These are phyloP conservation scores for Pyrenophora graminea DNA, from an alignment of 2,329 filamentous ascomycete genomes.

Conservation along the genomic window DNA sequence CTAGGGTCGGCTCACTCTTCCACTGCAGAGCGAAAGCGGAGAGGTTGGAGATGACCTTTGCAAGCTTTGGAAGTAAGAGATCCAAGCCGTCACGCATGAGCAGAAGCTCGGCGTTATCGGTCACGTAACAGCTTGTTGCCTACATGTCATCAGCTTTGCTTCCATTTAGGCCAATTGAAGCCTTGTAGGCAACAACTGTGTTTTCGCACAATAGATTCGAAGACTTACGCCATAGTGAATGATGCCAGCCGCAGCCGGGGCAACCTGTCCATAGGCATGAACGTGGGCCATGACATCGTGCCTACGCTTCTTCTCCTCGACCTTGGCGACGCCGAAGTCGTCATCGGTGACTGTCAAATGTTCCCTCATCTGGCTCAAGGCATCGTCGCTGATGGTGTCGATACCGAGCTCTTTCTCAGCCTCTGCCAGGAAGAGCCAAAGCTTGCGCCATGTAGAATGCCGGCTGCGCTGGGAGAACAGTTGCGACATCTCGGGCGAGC, in stretches of 20 bases:
- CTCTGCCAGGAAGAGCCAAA: constrained; percentile 86
- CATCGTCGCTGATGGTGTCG: constrained; percentile 68
- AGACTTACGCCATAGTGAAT: constrained; percentile 70
- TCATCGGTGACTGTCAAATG: constrained; percentile 53
- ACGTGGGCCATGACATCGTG: constrained; percentile 72
- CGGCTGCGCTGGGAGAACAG: constrained; percentile 79
- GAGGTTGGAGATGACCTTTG: constrained; percentile 77
- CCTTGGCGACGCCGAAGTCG: constrained; percentile 53
- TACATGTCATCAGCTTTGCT: constrained; percentile 66
- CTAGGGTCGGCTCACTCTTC: constrained; percentile 73
- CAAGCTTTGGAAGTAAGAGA: constrained; percentile 76
- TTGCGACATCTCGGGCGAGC: constrained; percentile 60
- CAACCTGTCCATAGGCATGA: constrained; percentile 72
- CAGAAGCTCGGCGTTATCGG: constrained; percentile 54
- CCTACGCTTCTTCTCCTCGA: constrained; percentile 59
- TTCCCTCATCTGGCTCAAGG: constrained; percentile 53
- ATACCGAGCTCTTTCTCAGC: constrained; percentile 80
- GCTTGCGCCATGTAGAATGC: constrained; percentile 77
- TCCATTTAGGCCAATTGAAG: too few species aligned
- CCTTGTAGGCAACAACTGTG: too few species aligned
- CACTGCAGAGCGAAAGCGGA: constrained; percentile 71
- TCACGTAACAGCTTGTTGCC: constrained; percentile 36
- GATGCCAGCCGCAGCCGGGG: constrained; percentile 77
- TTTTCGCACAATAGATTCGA: too few species aligned
- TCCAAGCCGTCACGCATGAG: constrained; percentile 75